These are phyloP conservation scores for Urochloa ruziziensis DNA, from an alignment of 176 grass and related monocot species.

Conservation along the genomic window DNA sequence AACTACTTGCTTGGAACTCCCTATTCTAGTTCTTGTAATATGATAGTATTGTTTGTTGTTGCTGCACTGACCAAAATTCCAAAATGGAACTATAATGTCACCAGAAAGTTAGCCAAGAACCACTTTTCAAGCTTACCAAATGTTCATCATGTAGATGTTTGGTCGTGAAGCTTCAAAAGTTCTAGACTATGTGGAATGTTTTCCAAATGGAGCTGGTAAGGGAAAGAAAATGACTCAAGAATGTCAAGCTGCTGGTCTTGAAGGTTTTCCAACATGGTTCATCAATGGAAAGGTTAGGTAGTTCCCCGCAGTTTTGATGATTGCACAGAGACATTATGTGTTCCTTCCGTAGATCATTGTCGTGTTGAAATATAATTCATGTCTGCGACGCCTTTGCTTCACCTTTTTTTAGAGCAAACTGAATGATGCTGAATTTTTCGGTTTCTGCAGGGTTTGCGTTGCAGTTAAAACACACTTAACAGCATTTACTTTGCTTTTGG, in stretches of 20 bases:
- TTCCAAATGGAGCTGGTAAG: conserved; percentile 92
- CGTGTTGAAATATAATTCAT: not conserved
- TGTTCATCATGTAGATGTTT: conserved; percentile 68
- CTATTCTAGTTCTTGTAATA: not conserved
- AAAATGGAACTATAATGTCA: not conserved
- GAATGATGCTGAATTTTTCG: not conserved
- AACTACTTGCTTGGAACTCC: not conserved
- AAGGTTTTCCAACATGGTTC: conserved; percentile 96
- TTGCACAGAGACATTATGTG: not conserved
- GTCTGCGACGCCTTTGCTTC: not conserved
- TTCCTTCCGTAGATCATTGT: not conserved
- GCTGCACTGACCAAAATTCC: not conserved
- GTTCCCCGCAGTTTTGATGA: conserved; percentile 1
- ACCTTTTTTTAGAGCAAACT: not conserved
- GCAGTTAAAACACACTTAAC: not conserved
- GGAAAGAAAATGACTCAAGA: conserved; percentile 75
- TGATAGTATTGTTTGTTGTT: not conserved
- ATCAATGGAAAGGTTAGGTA: conserved; percentile 89
- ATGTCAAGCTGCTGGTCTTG: conserved; percentile 62
- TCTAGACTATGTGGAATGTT: conserved; percentile 90
- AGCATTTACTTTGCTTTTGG: not conserved
- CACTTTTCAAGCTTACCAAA: conserved; percentile 18
- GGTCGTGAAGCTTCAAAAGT: conserved; percentile 79
- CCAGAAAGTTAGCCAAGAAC: not conserved
- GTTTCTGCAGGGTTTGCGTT: not conserved